Conservation (phyloP, 495 filamentous ascomycete genomes). For the Aspergillus ellipticus region DNA sequence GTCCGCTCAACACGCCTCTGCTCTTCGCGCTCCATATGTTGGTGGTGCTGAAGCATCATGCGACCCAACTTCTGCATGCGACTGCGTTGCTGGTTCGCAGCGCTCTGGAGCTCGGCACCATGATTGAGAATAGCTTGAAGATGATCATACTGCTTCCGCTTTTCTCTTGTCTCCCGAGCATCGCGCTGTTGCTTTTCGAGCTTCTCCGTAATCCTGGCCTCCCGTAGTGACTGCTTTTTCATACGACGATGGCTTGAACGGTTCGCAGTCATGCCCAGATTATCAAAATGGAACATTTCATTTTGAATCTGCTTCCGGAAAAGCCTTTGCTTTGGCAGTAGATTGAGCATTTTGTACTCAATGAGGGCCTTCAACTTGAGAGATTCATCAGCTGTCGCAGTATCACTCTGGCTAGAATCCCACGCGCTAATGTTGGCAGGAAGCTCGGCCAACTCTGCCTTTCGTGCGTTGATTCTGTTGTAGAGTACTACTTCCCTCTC, state of each 20-base stretch:
- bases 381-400: conserved; percentile 69
- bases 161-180: conserved; percentile 87
- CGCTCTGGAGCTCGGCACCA: conserved; percentile 60
- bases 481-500: conserved; percentile 84
- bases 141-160: conserved; percentile 92
- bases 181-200: conserved; percentile 98
- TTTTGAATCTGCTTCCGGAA: conserved; percentile 80
- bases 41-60: conserved; percentile 81
- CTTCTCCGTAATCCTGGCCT: conserved; percentile 95
- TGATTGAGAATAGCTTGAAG: conserved; percentile 69
- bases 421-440: conserved; percentile 79
- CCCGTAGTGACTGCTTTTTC: conserved; percentile 95
- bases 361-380: conserved; percentile 87
- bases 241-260: conserved; percentile 81
- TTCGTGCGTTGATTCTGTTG: conserved; percentile 81
- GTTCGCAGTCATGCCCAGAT: conserved; percentile 92
- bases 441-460: conserved; percentile 74
- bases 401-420: conserved; percentile 70
- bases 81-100: conserved; percentile 48
- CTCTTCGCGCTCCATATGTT: conserved; percentile 97
- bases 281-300: conserved; percentile 89
- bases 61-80: conserved; percentile 83
- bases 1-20: conserved; percentile 95
- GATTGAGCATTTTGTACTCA: conserved; percentile 81
- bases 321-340: conserved; percentile 79